These are phyloP conservation scores for Chaetomiaceae sp. DNA, from an alignment of 2,329 filamentous ascomycete species.

Conservation along the genomic window DNA sequence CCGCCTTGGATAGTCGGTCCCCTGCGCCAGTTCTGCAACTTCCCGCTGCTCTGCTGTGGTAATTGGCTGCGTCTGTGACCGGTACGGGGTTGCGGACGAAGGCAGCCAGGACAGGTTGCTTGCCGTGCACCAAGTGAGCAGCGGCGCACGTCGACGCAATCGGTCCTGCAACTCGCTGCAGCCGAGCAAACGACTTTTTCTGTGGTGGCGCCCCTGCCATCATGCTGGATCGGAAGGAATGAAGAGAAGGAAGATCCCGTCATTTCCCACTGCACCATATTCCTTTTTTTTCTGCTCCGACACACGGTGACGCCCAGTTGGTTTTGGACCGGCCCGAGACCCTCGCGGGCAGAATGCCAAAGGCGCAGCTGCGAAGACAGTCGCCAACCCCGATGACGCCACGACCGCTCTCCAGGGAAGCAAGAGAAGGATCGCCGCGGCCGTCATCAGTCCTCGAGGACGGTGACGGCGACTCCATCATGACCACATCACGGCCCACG, in stretches of 20 bases:
- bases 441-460: conserved; percentile 39
- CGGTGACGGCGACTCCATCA: conserved; percentile 39
- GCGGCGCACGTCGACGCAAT: conserved; percentile 21
- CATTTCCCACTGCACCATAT: conserved; percentile 13
- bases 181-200: conserved; percentile 18
- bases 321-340: conserved; percentile 20
- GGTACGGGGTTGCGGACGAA: conserved; percentile 16
- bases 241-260: conserved; percentile 18
- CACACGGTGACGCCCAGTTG: conserved; percentile 11
- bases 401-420: conserved; percentile 38
- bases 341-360: conserved; percentile 39
- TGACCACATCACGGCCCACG: conserved; percentile 45
- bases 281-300: conserved; percentile 4
- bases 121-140: conserved; percentile 20
- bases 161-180: conserved; percentile 19
- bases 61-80: conserved; percentile 19
- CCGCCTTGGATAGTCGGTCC: conserved; percentile 5
- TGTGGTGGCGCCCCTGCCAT: conserved; percentile 13
- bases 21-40: conserved; percentile 12
- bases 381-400: conserved; percentile 42
- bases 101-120: conserved; percentile 20
- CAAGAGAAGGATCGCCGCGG: conserved; percentile 41
- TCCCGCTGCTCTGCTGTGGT: conserved; percentile 6
- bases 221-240: conserved; percentile 18
- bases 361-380: conserved; percentile 40